A percentile compares a stretch with the other conserved stretches of the same genome.
phyloP scores from a whole-genome alignment of 768 basidiomycete genomes.

The Macrolepiota fuliginosa region DNA sequence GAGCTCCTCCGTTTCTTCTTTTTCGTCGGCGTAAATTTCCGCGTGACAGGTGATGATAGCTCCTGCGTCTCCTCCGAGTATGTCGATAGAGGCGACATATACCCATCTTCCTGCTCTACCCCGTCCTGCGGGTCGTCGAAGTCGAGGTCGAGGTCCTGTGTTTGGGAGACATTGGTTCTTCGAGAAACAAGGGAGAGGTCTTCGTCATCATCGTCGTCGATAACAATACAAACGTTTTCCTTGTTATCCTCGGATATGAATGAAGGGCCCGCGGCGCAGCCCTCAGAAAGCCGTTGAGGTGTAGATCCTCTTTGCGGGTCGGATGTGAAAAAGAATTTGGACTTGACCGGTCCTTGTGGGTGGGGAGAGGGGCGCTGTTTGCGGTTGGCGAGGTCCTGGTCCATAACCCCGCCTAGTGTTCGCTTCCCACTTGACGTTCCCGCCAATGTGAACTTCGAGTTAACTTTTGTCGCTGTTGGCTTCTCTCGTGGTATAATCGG shows the following conservation, averaged over 20 bases:
- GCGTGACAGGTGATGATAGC: slow-evolving; percentile 60
- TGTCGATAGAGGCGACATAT: slow-evolving; percentile 69
- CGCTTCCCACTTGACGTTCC: slow-evolving; percentile 77
- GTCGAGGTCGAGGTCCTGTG: slow-evolving; percentile 33
- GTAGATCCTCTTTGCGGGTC: slow-evolving; percentile 9
- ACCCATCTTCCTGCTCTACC: slow-evolving; percentile 78
- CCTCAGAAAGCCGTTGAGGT: slow-evolving; percentile 18
- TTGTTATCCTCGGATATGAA: slow-evolving; percentile 31
- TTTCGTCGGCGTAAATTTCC: slow-evolving; percentile 15
- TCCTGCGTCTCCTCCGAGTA: slow-evolving; percentile 57
- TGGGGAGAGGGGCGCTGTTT: slow-evolving; percentile 29
- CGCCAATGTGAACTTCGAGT: slow-evolving; percentile 16
- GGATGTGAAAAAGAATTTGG: slow-evolving; percentile 35
- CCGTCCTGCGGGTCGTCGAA: slow-evolving; percentile 38
- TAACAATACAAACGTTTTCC: slow-evolving; percentile 37
- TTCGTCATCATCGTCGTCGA: slow-evolving; percentile 29
- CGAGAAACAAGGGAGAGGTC: slow-evolving; percentile 17
- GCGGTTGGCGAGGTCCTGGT: slow-evolving; percentile 54
- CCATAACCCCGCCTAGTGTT: slow-evolving; percentile 68
- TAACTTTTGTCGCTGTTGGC: slow-evolving; percentile 13
- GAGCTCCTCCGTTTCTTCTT: slow-evolving; percentile 13
- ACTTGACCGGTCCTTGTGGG: slow-evolving; percentile 24
- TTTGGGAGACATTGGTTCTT: slow-evolving; percentile 24
- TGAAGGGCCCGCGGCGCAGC: slow-evolving; percentile 32
- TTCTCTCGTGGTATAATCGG: slow-evolving; percentile 31